phyloP scores from a whole-genome alignment of 345 rosid genomes.

The Psidium friedrichsthalianum region DNA sequence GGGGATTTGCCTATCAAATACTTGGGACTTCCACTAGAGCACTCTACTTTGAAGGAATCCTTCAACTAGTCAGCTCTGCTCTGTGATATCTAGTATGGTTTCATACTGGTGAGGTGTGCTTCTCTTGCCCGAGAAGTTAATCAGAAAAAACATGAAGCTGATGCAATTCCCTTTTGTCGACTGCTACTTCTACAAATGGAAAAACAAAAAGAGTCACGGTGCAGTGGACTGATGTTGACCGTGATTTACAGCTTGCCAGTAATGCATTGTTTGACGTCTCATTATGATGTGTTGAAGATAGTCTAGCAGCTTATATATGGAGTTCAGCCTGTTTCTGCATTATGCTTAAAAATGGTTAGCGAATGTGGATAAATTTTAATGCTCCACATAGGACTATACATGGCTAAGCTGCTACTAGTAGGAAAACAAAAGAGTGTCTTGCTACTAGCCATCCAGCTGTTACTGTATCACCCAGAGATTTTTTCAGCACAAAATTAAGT shows the following conservation, averaged over 20 bases:
- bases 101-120: neutral
- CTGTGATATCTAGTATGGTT: neutral
- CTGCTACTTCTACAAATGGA: neutral
- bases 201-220: neutral
- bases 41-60: neutral
- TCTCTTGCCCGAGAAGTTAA: no score
- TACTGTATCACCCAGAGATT: neutral
- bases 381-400: neutral
- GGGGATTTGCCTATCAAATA: neutral
- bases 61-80: neutral
- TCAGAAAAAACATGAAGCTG: no score
- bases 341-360: neutral
- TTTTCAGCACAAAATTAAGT: neutral
- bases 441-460: neutral
- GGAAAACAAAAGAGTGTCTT: neutral
- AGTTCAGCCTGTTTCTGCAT: neutral
- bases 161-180: neutral
- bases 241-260: conserved; percentile 60
- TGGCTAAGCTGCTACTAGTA: neutral
- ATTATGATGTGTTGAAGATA: neutral
- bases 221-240: conserved; percentile 2
- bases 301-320: neutral
- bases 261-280: neutral
- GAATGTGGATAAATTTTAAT: neutral
- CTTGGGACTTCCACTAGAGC: neutral